These are phyloP conservation scores for Anaeromyces robustus DNA, from an alignment of 192 early-diverging fungal genomes.

Conservation along the genomic window DNA sequence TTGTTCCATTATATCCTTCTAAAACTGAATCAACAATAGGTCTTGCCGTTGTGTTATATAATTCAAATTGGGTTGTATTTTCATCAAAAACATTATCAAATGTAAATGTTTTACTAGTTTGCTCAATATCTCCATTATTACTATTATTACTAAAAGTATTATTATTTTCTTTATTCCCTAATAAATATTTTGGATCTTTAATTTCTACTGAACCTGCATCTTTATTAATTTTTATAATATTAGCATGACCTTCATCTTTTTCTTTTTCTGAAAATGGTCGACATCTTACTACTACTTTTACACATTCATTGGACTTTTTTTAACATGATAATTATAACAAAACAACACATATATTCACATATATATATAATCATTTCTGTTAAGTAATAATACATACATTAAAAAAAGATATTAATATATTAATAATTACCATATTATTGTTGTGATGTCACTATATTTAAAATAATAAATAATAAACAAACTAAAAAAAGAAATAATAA, in stretches of 20 bases:
- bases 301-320: conserved; percentile 31
- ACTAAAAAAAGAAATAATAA: too few relatives aligned
- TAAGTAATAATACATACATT: too few relatives aligned
- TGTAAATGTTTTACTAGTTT: conserved; percentile 21
- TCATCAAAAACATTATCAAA: conserved; percentile 19
- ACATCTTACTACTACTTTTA: conserved; percentile 42
- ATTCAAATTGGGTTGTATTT: background rate
- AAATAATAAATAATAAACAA: too few relatives aligned
- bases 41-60: conserved; percentile 43
- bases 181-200: conserved; percentile 16
- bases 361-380: background rate
- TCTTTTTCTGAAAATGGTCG: conserved; percentile 47
- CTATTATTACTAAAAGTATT: background rate
- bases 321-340: too few relatives aligned
- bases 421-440: too few relatives aligned
- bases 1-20: conserved; percentile 56
- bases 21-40: conserved; percentile 50
- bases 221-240: conserved; percentile 33
- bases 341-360: too few relatives aligned
- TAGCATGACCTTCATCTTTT: conserved; percentile 29
- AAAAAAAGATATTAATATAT: too few relatives aligned
- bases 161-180: background rate
- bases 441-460: too few relatives aligned
- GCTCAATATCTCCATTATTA: conserved; percentile 8
- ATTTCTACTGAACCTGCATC: conserved; percentile 25